Base-by-base conservation (phyloP, 2,329 filamentous ascomycete genomes). In the Calycina marina region DNA sequence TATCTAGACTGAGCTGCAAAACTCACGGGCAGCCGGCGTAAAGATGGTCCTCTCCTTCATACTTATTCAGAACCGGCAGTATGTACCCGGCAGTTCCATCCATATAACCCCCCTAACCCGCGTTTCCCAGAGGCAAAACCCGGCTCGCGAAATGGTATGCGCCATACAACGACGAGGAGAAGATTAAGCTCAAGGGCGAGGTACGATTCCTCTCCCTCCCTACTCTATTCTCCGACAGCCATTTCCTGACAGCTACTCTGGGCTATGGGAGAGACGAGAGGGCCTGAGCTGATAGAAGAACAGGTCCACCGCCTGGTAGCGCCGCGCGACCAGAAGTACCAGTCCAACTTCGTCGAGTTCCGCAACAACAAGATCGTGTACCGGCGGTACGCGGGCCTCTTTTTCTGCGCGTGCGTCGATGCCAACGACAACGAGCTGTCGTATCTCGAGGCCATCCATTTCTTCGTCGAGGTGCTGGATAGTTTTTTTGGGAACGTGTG, bases 331-430 rank as follows among this genome's bases (percentile, higher is more conserved):
- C 90, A 98, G 56, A 98, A 98, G 56, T 93, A 98, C 66, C 90
- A 98, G 58, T 93, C 85, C 61, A 98, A 98, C 64, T 98, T 98
- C 53, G 90, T 98, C 67, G 90, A 98, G 61, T 78, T 80, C 63
- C 80, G 83, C 45, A 82, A 85, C 60, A 85, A 88, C 55, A 96
- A 94, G 64, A 81, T 98, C 49, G 84, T 98, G 33, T 98, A 98
- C 64, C 79, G 92, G 27, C 81, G 90, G 41, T 98, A 98, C 60
- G 90, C 90, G 0, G 90, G 90, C 0, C 74, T 98, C 37, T 98
- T 98, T 72, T 98, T 98, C 66, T 98, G 90, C 65, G 92, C 86
- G 33, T 96, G 90, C 59, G 90, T 98, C 54, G 90, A 98, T 60
- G 92, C 88, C 31, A 96, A 94, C 58, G 90, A 98, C 59, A 98